phyloP scores from a whole-genome alignment of 73 alveolate genomes.

The Tetrahymena malaccensis region DNA sequence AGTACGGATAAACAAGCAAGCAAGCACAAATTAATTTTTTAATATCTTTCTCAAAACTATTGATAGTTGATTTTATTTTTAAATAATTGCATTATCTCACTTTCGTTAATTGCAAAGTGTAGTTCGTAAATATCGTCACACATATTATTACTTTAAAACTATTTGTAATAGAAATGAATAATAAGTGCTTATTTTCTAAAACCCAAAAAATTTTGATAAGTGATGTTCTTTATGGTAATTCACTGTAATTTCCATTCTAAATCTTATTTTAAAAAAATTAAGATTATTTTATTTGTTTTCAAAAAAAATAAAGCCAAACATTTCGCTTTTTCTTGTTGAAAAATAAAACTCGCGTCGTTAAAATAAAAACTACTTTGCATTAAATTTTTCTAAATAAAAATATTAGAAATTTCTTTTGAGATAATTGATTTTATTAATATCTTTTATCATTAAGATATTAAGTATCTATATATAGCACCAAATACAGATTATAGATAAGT shows the following conservation, averaged over 20 bases:
- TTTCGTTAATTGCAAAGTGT: neutral
- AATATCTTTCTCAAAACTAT: neutral
- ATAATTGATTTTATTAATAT: neutral
- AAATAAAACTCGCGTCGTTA: too few relatives aligned
- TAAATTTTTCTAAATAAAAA: too few relatives aligned
- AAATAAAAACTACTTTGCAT: neutral
- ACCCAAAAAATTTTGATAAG: too few relatives aligned
- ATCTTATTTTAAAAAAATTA: too few relatives aligned
- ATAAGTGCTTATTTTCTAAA: neutral
- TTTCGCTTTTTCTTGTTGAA: too few relatives aligned
- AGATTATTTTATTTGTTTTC: too few relatives aligned
- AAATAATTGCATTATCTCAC: neutral
- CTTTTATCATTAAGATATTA: neutral
- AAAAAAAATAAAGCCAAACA: too few relatives aligned
- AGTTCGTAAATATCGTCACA: neutral
- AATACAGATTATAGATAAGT: neutral
- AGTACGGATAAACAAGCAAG: neutral
- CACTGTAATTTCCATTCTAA: neutral
- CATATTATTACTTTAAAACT: neutral
- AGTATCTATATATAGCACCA: neutral
- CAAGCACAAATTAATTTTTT: neutral
- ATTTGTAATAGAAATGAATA: neutral
- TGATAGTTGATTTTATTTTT: neutral
- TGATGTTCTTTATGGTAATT: too few relatives aligned
- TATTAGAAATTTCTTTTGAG: neutral